phyloP scores from a whole-genome alignment of 2,329 filamentous ascomycete genomes.

The Colletotrichum sp. region DNA sequence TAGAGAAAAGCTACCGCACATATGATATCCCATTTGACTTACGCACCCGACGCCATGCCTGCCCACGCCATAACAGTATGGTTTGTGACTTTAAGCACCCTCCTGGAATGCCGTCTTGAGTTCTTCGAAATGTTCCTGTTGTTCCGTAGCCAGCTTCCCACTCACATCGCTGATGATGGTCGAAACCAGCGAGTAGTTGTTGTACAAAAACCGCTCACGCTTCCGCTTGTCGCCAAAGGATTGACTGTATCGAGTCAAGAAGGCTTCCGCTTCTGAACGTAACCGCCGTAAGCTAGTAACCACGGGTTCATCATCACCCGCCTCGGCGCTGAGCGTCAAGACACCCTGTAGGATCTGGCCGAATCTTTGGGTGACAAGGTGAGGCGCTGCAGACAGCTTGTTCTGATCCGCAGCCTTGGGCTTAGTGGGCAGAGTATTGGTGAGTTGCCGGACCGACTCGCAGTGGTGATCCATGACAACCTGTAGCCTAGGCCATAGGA shows the following conservation, averaged over 20 bases:
- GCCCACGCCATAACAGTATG: background rate
- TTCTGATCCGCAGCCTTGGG: slow-evolving; percentile 49
- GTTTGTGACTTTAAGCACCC: slow-evolving; percentile 29
- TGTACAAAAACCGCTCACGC: slow-evolving; percentile 86
- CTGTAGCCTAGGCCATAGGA: slow-evolving; percentile 95
- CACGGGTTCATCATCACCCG: slow-evolving; percentile 93
- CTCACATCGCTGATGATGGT: slow-evolving; percentile 85
- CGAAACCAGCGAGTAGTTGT: slow-evolving; percentile 93
- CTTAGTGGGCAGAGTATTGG: slow-evolving; percentile 54
- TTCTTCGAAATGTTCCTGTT: slow-evolving; percentile 76
- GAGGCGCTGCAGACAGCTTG: slow-evolving; percentile 79
- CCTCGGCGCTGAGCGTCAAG: slow-evolving; percentile 82
- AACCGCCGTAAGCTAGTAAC: slow-evolving; percentile 79
- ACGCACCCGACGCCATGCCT: slow-evolving; percentile 13
- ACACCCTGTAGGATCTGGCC: slow-evolving; percentile 90
- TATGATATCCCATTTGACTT: slow-evolving; percentile 5
- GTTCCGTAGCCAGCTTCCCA: slow-evolving; percentile 76
- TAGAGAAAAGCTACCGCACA: background rate
- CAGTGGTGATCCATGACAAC: slow-evolving; percentile 92
- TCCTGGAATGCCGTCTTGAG: slow-evolving; percentile 66
- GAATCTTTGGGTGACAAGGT: slow-evolving; percentile 93
- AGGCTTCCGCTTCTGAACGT: slow-evolving; percentile 81
- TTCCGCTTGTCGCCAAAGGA: slow-evolving; percentile 80
- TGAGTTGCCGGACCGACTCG: slow-evolving; percentile 77
- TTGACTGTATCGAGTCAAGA: slow-evolving; percentile 79